phyloP scores from a whole-genome alignment of 352 stramenopile genomes.

The Globisporangium heterothallicum region DNA sequence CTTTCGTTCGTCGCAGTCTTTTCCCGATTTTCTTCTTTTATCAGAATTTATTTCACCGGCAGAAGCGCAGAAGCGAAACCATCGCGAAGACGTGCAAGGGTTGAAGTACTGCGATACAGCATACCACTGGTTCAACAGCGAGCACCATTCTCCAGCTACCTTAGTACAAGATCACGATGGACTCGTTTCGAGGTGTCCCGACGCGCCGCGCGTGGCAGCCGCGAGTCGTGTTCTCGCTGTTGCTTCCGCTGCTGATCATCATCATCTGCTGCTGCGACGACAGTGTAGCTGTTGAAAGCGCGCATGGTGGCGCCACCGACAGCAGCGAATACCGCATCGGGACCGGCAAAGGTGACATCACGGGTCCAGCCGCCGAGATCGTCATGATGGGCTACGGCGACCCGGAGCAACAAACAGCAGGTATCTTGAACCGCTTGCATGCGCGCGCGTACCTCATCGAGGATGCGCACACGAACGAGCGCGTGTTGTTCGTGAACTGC shows the following conservation, averaged over 20 bases:
- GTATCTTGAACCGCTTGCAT: slow-evolving; percentile 78
- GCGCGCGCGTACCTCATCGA: slow-evolving; percentile 46
- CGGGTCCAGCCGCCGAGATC: slow-evolving; percentile 20
- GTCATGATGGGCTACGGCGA: slow-evolving; percentile 82
- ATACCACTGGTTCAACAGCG: too few species aligned
- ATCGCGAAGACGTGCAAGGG: too few species aligned
- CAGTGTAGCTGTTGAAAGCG: neutral
- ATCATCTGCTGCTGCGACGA: neutral
- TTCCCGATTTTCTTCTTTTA: too few species aligned
- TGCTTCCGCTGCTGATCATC: neutral
- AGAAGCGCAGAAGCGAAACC: too few species aligned
- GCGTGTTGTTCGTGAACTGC: slow-evolving; percentile 15
- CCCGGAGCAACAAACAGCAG: slow-evolving; percentile 51
- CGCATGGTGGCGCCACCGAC: too few species aligned
- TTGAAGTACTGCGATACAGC: too few species aligned
- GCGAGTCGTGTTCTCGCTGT: neutral
- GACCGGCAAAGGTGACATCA: slow-evolving; percentile 20
- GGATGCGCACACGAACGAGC: slow-evolving; percentile 6
- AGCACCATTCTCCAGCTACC: too few species aligned
- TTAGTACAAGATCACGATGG: neutral
- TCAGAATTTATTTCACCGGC: too few species aligned
- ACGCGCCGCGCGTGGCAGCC: neutral
- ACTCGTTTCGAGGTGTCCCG: neutral
- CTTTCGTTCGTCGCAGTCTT: too few species aligned
- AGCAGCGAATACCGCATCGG: slow-evolving; percentile 18